phyloP scores from a whole-genome alignment of 345 rosid genomes.

The Ceriops zippeliana region DNA sequence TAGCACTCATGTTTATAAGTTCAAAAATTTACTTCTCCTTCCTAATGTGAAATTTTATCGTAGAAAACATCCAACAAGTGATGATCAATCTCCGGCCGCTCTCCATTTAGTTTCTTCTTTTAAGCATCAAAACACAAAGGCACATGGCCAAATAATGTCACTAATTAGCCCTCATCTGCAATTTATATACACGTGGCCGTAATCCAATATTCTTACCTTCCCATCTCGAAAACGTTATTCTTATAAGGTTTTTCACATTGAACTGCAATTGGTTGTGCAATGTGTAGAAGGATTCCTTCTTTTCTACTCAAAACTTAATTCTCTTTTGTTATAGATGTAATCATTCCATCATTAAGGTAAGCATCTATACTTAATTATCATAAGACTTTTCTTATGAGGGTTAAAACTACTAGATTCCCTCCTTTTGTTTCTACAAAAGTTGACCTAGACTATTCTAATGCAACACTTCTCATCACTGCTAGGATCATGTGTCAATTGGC shows the following conservation, averaged over 20 bases:
- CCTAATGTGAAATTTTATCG: too few species aligned
- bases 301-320: neutral
- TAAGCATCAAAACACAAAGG: neutral
- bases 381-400: neutral
- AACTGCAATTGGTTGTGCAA: neutral
- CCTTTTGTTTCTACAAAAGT: neutral
- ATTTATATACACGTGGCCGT: conserved; percentile 1
- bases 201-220: conserved; percentile 28
- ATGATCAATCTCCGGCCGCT: conserved; percentile 14
- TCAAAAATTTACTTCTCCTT: too few species aligned
- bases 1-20: too few species aligned
- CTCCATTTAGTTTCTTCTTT: conserved; percentile 8
- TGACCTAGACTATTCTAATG: conserved; percentile 1
- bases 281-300: neutral
- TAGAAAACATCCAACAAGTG: conserved; percentile 17
- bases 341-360: neutral
- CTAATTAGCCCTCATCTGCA: neutral
- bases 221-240: neutral
- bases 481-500: conserved; percentile 6
- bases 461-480: conserved; percentile 2
- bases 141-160: too few species aligned
- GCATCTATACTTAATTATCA: neutral
- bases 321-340: neutral
- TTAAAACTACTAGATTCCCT: neutral
- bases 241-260: conserved; percentile 2